Evolutionary conservation across 1,284 basidiomycete genomes (phyloP), one percentile per base, ranked within the genome.

Genomic region (Psilocybe mexicana): DNA sequence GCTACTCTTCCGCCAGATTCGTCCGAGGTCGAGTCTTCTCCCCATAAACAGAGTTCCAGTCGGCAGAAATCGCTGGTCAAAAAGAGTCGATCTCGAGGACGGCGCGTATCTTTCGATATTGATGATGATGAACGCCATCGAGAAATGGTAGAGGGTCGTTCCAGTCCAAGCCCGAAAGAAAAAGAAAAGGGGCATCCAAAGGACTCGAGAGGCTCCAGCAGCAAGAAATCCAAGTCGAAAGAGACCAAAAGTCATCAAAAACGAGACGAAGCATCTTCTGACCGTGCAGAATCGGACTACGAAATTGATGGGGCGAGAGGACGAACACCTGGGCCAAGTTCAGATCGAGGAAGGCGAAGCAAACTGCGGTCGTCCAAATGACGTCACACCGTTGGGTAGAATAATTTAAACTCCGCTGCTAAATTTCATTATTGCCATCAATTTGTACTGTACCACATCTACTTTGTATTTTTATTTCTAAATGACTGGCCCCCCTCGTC

Each of bases 1-100:
- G 79, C 73, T 6, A 79, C 80, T 0, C 60, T 78, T 35, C 80
- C 80, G 4, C 81, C 80, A 18, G 76, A 76, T 43, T 79, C 79
- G 2, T 79, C 80, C 1, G 72, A 74, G 25, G 65, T 65, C 12
- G 69, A 66, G 4, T 74, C 75, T 2, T 72, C 74, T 18, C 69
- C 72, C 38, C 52, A 57, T 23, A 65, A 65, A 44, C 56, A 63
- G 12, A 61, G 47, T 10, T 53, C 49, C 30, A 53, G 62, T 23
- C 65, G 70, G 35, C 69, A 64, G 30, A 73, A 71, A 54, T 70
- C 73, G 7, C 58, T 76, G 48, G 74, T 76, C 11, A 54, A 65
- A 24, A 66, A 72, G 55, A 74, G 76, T 61, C 66, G 66, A n/a
- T 76, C 76, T 8, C 64, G 72, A 46, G 75, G 74, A 6, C 70